Base-by-base conservation (phyloP, 768 basidiomycete genomes). In the Floccularia luteovirens region DNA sequence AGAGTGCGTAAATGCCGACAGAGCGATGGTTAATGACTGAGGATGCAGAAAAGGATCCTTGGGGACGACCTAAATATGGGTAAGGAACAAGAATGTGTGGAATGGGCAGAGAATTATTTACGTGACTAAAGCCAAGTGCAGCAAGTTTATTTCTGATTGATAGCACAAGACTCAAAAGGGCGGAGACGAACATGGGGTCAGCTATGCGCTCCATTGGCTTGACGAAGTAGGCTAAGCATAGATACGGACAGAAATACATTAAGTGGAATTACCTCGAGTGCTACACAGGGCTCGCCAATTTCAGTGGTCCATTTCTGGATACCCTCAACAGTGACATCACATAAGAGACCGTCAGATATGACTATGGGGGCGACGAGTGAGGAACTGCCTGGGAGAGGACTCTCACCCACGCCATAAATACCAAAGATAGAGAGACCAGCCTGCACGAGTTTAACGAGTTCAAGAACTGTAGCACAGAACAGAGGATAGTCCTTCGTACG, bases 21-120 rank as follows among this genome's bases (percentile, higher is more conserved):
- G 62, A 1, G 73, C 71, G 19, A 62, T 56, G 16, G 71, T 51
- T 44, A 90, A 82, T 6, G 61, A 61, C 28, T 72, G 55, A 1
- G 85, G 83, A 42, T 86, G 73, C 32, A 85, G 62, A 52, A 91
- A 89, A 1, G 89, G 88, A 55, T 90, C 89, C 55, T 79, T 81
- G 2, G 87, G 82, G 25, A 80, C 62, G 33, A 56, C 43, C 52
- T 60, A 39, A 25, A 28, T 16, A 43, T 36, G 14, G 44, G 31
- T 14, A 39, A 20, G 40, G 31, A 43, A 19, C 19, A 32, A 11
- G 27, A 21, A 20, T 14, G 44, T 41, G 27, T 17, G 21, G 13
- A 8, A 13, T 24, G 35, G 28, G n/a, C n/a, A n/a, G n/a, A 39
- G 19, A 38, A 34, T 31, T 31, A 36, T 20, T 5, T 16, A 67